A percentile compares a stretch with the other conserved stretches of the same genome.
phyloP scores from a whole-genome alignment of 768 basidiomycete species.

The Hydnomerulius pinastri region DNA sequence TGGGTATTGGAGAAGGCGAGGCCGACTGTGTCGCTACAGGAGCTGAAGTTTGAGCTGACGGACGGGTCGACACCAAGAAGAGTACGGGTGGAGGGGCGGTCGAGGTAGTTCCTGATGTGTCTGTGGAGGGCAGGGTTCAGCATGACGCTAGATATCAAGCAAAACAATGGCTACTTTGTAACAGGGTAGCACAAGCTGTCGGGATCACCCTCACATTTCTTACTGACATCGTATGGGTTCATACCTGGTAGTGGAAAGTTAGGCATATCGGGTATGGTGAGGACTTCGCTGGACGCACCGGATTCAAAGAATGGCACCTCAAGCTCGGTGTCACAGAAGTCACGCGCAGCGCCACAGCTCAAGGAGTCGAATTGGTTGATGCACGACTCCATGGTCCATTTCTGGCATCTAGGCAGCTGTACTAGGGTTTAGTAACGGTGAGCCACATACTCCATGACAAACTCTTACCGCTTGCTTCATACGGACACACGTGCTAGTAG shows the following conservation, averaged over 20 bases:
- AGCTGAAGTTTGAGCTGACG: slow-evolving; percentile 40
- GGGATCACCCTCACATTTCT: slow-evolving; percentile 51
- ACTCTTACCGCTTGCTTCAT: slow-evolving; percentile 38
- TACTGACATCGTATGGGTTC: slow-evolving; percentile 68
- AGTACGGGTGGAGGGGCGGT: slow-evolving; percentile 51
- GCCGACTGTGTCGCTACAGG: slow-evolving; percentile 45
- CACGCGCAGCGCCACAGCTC: slow-evolving; percentile 61
- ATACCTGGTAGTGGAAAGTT: slow-evolving; percentile 27
- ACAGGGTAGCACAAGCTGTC: slow-evolving; percentile 62
- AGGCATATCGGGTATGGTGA: not conserved
- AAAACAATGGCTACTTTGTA: slow-evolving; percentile 35
- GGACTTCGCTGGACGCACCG: slow-evolving; percentile 30
- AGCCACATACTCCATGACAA: not conserved
- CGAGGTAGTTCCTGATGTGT: slow-evolving; percentile 61
- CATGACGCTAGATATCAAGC: not conserved
- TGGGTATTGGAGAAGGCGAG: slow-evolving; percentile 46
- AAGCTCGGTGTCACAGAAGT: slow-evolving; percentile 57
- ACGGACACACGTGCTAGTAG: slow-evolving; percentile 36
- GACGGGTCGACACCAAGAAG: slow-evolving; percentile 64
- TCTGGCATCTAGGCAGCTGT: slow-evolving; percentile 70
- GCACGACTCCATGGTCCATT: slow-evolving; percentile 53
- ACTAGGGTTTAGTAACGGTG: not conserved
- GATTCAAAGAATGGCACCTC: slow-evolving; percentile 22
- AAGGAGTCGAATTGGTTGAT: slow-evolving; percentile 65
- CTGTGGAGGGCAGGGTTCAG: slow-evolving; percentile 33